These are phyloP conservation scores for Alternaria gaisen DNA, from an alignment of 2,329 filamentous ascomycete genomes.

Conservation along the genomic window DNA sequence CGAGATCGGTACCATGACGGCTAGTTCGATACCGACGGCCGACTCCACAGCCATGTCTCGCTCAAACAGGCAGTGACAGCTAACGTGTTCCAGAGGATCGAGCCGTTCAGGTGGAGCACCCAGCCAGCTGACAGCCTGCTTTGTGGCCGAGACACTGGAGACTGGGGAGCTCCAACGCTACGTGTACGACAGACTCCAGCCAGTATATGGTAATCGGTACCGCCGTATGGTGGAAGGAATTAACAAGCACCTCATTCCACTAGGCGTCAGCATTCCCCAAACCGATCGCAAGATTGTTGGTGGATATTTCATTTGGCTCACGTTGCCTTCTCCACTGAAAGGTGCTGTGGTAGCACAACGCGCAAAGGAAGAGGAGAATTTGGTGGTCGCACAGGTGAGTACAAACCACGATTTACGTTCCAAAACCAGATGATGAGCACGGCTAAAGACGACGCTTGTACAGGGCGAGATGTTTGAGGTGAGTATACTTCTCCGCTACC, in stretches of 20 bases:
- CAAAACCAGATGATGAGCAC: slow-evolving; percentile 13
- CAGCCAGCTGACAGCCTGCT: slow-evolving; percentile 66
- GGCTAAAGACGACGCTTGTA: slow-evolving; percentile 41
- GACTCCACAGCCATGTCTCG: slow-evolving; percentile 10
- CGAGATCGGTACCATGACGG: neutral
- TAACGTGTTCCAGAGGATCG: slow-evolving; percentile 59
- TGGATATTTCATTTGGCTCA: slow-evolving; percentile 88
- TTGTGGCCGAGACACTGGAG: slow-evolving; percentile 64
- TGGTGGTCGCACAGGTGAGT: slow-evolving; percentile 68
- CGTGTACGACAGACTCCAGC: slow-evolving; percentile 63
- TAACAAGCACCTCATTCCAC: slow-evolving; percentile 65
- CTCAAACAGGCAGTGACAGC: slow-evolving; percentile 19
- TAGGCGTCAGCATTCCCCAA: slow-evolving; percentile 65
- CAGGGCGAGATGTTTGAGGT: slow-evolving; percentile 73
- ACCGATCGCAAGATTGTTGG: slow-evolving; percentile 66
- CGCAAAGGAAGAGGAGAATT: slow-evolving; percentile 68
- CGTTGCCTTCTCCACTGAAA: slow-evolving; percentile 64
- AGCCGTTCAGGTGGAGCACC: slow-evolving; percentile 67
- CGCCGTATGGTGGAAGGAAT: slow-evolving; percentile 67
- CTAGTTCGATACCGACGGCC: slow-evolving; percentile 3
- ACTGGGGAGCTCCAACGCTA: slow-evolving; percentile 62
- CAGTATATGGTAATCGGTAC: slow-evolving; percentile 65
- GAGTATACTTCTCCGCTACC: slow-evolving; percentile 53
- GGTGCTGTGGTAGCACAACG: slow-evolving; percentile 65
- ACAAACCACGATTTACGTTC: slow-evolving; percentile 7